Conservation (phyloP, 2,329 filamentous ascomycete genomes). For the Colletotrichum chrysophilum region DNA sequence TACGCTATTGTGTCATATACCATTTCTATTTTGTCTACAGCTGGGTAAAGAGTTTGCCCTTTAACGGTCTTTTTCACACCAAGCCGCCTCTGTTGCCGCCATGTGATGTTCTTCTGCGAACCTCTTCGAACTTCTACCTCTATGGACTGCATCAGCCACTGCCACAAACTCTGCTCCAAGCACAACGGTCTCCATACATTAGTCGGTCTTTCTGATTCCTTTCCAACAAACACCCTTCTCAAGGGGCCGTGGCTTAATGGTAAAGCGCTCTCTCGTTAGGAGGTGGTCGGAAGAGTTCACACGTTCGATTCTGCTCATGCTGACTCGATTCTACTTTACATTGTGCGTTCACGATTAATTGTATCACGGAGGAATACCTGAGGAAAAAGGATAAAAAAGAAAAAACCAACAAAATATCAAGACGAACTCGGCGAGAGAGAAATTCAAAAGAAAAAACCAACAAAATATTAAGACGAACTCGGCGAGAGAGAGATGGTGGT, state of each 20-base stretch:
- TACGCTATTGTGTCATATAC: constrained; percentile 17
- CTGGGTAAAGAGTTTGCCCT: neutral
- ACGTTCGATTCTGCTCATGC: neutral
- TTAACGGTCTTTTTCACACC: neutral
- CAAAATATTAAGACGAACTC: neutral
- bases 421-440: neutral
- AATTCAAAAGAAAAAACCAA: neutral
- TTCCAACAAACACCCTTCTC: neutral
- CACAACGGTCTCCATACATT: neutral
- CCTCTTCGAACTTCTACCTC: neutral
- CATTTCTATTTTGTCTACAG: neutral
- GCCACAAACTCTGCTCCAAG: neutral
- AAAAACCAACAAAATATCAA: no score
- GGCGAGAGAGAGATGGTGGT: neutral
- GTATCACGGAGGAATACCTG: neutral
- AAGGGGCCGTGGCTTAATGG: neutral
- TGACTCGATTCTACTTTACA: neutral
- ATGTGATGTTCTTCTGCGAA: neutral
- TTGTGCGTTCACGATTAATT: neutral
- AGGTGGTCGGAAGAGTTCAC: neutral
- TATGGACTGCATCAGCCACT: neutral
- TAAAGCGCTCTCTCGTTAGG: neutral
- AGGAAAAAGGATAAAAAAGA: neutral
- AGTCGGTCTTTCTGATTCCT: neutral
- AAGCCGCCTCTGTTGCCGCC: neutral